Conservation (phyloP, 2,329 filamentous ascomycete species). For the Clonostachys rhizophaga region DNA sequence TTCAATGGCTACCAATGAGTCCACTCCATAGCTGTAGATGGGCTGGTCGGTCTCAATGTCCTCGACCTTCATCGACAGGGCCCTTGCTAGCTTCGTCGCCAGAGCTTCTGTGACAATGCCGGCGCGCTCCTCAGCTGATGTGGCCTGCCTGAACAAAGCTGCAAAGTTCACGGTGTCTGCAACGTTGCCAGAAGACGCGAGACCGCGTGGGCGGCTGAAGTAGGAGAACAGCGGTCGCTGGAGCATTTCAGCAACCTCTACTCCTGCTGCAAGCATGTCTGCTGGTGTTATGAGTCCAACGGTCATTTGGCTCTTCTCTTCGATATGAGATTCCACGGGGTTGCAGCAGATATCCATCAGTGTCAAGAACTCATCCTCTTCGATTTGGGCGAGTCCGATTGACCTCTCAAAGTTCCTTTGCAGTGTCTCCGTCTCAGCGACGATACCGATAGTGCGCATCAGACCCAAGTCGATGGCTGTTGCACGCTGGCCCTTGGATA, state of each 20-base stretch:
- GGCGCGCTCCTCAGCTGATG: neutral
- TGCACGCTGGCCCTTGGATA: neutral
- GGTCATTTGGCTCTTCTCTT: neutral
- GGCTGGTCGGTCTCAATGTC: conserved; percentile 34
- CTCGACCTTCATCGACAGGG: conserved; percentile 34
- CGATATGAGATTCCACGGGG: neutral
- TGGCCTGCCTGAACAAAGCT: neutral
- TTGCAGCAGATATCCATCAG: conserved; percentile 1
- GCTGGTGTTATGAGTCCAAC: neutral
- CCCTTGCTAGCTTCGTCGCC: conserved; percentile 1
- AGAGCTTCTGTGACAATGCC: neutral
- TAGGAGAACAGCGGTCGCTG: neutral
- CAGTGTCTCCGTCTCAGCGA: neutral
- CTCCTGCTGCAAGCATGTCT: neutral
- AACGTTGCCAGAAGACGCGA: neutral
- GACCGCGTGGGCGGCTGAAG: neutral
- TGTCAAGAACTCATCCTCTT: conserved; percentile 3
- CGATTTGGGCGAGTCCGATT: conserved; percentile 1
- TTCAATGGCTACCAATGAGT: conserved; percentile 45
- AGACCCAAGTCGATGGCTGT: conserved; percentile 9
- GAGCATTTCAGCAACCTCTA: neutral
- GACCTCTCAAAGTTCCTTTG: conserved; percentile 1
- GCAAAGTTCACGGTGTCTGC: neutral
- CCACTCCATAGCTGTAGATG: conserved; percentile 41
- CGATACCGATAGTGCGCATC: conserved; percentile 12